Evolutionary conservation across 768 basidiomycete genomes (phyloP).

Genomic region (Cytidiella melzeri): DNA sequence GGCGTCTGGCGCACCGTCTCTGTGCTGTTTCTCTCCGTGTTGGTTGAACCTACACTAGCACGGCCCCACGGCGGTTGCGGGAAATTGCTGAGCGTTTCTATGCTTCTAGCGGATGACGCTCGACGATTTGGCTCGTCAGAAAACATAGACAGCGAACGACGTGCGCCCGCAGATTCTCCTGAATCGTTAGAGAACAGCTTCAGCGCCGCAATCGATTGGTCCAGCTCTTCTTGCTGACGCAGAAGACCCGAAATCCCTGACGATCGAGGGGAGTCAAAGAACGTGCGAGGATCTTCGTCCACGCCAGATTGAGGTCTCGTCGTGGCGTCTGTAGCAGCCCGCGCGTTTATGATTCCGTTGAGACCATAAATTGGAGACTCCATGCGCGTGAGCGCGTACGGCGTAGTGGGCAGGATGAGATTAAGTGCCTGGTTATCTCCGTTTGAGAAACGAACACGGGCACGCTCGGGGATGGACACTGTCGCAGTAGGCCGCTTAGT

Average conservation of each 20-base stretch:
- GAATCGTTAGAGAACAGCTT: conserved; percentile 29
- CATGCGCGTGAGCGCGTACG: conserved; percentile 8
- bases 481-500: background rate
- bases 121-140: background rate
- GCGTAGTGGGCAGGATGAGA: background rate
- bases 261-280: conserved; percentile 17
- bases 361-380: conserved; percentile 44
- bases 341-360: conserved; percentile 27
- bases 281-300: conserved; percentile 5
- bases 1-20: conserved; percentile 16
- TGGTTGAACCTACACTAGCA: conserved; percentile 11
- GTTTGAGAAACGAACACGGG: background rate
- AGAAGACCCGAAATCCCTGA: conserved; percentile 36
- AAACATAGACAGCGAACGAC: conserved; percentile 5
- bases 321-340: background rate
- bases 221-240: conserved; percentile 58
- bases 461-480: background rate
- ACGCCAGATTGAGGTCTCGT: background rate
- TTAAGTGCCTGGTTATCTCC: background rate
- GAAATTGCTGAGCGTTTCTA: conserved; percentile 54
- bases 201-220: conserved; percentile 56
- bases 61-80: conserved; percentile 49
- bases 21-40: background rate
- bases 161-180: background rate
- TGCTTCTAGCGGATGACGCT: conserved; percentile 8